Percentiles rank a stretch among this genome's conserved stretches.
Evolutionary conservation across 2,329 filamentous ascomycete genomes (phyloP).

Genomic region (Verticillium albo-atrum): DNA sequence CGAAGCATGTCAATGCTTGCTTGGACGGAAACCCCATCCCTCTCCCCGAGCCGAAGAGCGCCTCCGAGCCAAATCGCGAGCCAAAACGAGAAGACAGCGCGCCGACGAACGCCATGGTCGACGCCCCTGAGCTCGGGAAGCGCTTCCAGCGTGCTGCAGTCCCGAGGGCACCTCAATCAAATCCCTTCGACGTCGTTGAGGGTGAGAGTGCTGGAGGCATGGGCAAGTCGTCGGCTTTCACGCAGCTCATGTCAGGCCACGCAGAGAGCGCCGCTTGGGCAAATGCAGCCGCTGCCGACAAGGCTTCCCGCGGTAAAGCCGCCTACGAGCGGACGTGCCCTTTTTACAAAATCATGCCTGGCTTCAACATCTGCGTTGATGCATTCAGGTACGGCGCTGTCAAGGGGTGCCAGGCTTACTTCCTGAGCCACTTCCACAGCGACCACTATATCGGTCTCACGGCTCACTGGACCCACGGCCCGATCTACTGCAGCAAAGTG

Average conservation of each 20-base stretch:
- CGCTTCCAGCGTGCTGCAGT: constrained; percentile 65
- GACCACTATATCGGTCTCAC: constrained; percentile 95
- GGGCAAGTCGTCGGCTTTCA: constrained; percentile 67
- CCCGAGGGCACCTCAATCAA: constrained; percentile 74
- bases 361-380: constrained; percentile 89
- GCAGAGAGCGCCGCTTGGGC: constrained; percentile 90
- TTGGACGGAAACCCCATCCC: constrained; percentile 75
- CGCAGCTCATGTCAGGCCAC: constrained; percentile 87
- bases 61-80: constrained; percentile 4
- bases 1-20: constrained; percentile 87
- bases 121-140: constrained; percentile 40
- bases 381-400: constrained; percentile 95
- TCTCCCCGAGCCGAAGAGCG: constrained; percentile 30
- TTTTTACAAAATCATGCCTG: constrained; percentile 97
- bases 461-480: constrained; percentile 83
- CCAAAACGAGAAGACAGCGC: constrained; percentile 9
- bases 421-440: constrained; percentile 95
- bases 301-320: constrained; percentile 74
- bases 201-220: constrained; percentile 14
- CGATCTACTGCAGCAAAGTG: constrained; percentile 92
- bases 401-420: constrained; percentile 88
- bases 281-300: constrained; percentile 74
- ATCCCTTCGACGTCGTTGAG: constrained; percentile 61
- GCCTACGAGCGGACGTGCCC: constrained; percentile 89
- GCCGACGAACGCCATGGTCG: constrained; percentile 19